Conservation (phyloP, 2,329 filamentous ascomycete species). For the Penicillium sp. region DNA sequence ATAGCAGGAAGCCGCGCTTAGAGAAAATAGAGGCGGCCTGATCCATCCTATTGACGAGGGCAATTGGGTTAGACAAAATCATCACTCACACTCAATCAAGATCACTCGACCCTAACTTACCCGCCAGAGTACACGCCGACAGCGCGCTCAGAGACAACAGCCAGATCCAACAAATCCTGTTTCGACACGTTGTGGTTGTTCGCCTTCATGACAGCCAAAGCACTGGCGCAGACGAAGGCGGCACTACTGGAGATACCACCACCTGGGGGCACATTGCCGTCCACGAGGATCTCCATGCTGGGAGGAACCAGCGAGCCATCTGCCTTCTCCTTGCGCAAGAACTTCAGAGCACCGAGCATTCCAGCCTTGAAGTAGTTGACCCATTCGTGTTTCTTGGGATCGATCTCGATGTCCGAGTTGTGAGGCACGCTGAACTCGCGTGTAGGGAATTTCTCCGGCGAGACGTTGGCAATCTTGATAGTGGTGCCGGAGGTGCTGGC, state of each 20-base stretch:
- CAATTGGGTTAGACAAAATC: conserved; percentile 2
- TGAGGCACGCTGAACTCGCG: conserved; percentile 67
- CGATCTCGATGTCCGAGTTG: conserved; percentile 66
- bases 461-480: conserved; percentile 75
- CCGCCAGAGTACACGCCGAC: conserved; percentile 96
- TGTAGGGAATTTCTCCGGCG: conserved; percentile 67
- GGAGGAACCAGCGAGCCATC: conserved; percentile 58
- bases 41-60: conserved; percentile 67
- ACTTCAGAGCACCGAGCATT: conserved; percentile 70
- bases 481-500: conserved; percentile 48
- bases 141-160: conserved; percentile 87
- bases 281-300: conserved; percentile 81
- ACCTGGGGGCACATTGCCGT: conserved; percentile 86
- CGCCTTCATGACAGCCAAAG: conserved; percentile 78
- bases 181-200: conserved; percentile 83
- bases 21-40: conserved; percentile 95
- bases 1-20: conserved; percentile 74
- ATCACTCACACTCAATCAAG: background rate
- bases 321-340: conserved; percentile 63
- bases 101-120: conserved; percentile 45
- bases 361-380: conserved; percentile 98
- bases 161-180: conserved; percentile 83
- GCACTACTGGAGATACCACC: conserved; percentile 91
- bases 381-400: conserved; percentile 84
- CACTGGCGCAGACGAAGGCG: conserved; percentile 85